These are phyloP conservation scores for Cyberlindnera xishuangbannaensis DNA, from an alignment of 805 yeast genomes.

Conservation along the genomic window DNA sequence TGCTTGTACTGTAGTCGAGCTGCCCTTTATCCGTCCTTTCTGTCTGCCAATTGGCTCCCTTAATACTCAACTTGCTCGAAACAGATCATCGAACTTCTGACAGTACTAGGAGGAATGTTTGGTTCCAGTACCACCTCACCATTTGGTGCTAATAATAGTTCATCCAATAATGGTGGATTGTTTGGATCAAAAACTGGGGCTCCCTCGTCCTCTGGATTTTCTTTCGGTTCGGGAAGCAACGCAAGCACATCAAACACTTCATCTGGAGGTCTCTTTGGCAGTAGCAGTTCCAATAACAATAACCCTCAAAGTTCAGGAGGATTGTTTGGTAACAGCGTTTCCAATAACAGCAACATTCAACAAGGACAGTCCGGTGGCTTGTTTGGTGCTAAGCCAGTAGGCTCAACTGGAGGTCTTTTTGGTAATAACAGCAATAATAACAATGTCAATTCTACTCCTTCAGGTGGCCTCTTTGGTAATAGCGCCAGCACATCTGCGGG, in stretches of 20 bases:
- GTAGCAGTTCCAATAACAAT: neutral
- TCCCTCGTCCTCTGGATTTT: slow-evolving; percentile 5
- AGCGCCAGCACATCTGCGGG: slow-evolving; percentile 3
- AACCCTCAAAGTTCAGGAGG: too few species aligned
- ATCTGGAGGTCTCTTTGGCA: slow-evolving; percentile 10
- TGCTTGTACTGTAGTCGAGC: too few species aligned
- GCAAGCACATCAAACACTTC: slow-evolving; percentile 2
- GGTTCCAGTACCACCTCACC: slow-evolving; percentile 12
- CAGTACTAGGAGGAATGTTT: too few species aligned
- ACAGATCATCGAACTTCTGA: too few species aligned
- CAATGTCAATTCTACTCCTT: slow-evolving; percentile 1
- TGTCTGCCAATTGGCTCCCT: too few species aligned
- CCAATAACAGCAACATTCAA: slow-evolving; percentile 2
- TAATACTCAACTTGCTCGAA: too few species aligned
- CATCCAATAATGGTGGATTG: slow-evolving; percentile 5
- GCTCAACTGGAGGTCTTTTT: slow-evolving; percentile 10
- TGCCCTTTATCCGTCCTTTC: too few species aligned
- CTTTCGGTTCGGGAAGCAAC: slow-evolving; percentile 8
- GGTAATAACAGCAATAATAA: slow-evolving; percentile 6
- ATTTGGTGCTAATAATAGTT: slow-evolving; percentile 13
- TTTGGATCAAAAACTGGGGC: slow-evolving; percentile 11
- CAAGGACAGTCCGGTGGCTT: too few species aligned
- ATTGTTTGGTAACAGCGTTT: slow-evolving; percentile 8
- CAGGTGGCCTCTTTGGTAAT: slow-evolving; percentile 14
- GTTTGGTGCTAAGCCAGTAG: neutral